Evolutionary conservation across 768 basidiomycete species (phyloP).

Genomic region (Rhizopogon salebrosus): DNA sequence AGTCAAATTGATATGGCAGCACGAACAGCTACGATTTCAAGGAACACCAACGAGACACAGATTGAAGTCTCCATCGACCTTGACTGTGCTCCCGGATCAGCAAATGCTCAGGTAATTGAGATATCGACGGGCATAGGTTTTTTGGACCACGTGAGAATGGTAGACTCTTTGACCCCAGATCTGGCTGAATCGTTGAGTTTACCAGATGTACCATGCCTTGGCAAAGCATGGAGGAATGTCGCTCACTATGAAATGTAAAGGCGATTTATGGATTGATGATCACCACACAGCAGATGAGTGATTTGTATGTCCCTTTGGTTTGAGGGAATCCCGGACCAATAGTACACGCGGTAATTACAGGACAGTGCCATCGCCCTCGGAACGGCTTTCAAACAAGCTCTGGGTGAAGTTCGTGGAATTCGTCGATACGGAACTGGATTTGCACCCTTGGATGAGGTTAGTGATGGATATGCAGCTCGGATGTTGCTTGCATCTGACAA

Average conservation of each 20-base stretch:
- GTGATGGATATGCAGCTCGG: constrained; percentile 11
- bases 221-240: constrained; percentile 97
- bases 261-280: constrained; percentile 97
- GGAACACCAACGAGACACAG: constrained; percentile 88
- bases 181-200: constrained; percentile 3
- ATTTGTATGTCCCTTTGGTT: constrained; percentile 6
- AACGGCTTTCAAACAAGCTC: constrained; percentile 87
- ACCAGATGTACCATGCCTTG: constrained; percentile 94
- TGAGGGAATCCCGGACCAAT: constrained; percentile 10
- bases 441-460: constrained; percentile 94
- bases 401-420: constrained; percentile 94
- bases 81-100: constrained; percentile 67
- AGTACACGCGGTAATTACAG: constrained; percentile 41
- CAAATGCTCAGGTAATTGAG: constrained; percentile 66
- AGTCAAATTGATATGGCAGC: constrained; percentile 35
- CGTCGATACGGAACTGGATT: constrained; percentile 93
- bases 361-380: constrained; percentile 86
- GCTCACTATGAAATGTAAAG: constrained; percentile 83
- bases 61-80: constrained; percentile 81
- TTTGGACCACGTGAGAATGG: constrained; percentile 78
- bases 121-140: constrained; percentile 97
- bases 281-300: constrained; percentile 97
- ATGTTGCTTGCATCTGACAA: not conserved
- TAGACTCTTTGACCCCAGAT: not conserved
- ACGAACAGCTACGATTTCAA: constrained; percentile 64